A percentile compares a stretch with the other conserved stretches of the same genome.
phyloP scores from a whole-genome alignment of 805 yeast species.

The Kazachstania martiniae region DNA sequence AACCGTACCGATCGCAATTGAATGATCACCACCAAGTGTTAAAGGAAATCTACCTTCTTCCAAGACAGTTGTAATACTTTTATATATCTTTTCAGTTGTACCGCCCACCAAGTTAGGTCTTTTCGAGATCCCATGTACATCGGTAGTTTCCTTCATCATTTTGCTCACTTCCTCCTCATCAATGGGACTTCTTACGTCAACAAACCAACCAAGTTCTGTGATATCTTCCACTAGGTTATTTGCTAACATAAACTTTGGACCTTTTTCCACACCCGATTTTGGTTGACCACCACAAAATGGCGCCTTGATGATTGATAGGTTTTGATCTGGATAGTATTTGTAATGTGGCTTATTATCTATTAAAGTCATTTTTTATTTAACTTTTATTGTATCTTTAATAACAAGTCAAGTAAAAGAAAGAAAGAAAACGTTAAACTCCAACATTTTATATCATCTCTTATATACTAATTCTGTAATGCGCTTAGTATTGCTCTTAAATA shows the following conservation, averaged over 20 bases:
- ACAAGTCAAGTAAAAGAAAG: no score
- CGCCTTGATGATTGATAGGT: slow-evolving; percentile 67
- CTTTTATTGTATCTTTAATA: no score
- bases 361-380: no score
- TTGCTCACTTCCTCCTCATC: slow-evolving; percentile 35
- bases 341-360: slow-evolving; percentile 26
- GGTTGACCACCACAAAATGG: slow-evolving; percentile 97
- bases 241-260: slow-evolving; percentile 72
- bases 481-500: slow-evolving; percentile 3
- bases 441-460: no score
- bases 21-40: slow-evolving; percentile 94
- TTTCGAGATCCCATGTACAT: slow-evolving; percentile 48
- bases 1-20: slow-evolving; percentile 89
- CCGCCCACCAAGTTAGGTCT: slow-evolving; percentile 70
- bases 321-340: slow-evolving; percentile 36
- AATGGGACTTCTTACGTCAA: slow-evolving; percentile 43
- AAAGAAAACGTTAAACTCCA: not conserved
- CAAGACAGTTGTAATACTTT: slow-evolving; percentile 45
- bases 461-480: no score
- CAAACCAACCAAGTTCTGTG: slow-evolving; percentile 62
- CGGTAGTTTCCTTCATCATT: slow-evolving; percentile 30
- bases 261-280: slow-evolving; percentile 85
- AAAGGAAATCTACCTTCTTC: slow-evolving; percentile 49
- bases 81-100: slow-evolving; percentile 53
- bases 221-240: slow-evolving; percentile 60